Conservation (phyloP, 306 rosid genomes). For the Corylus heterophylla region DNA sequence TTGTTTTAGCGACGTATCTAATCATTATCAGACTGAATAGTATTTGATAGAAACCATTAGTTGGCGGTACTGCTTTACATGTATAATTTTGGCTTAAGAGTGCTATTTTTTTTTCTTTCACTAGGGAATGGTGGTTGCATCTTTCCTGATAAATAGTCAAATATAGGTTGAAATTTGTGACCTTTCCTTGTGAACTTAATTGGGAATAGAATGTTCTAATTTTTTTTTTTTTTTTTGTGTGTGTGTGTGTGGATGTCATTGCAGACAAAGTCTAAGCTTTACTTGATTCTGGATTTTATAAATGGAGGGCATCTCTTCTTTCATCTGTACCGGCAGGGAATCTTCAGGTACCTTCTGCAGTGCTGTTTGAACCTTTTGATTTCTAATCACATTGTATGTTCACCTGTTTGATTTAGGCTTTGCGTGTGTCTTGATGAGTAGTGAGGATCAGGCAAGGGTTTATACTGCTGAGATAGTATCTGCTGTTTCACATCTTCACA, state of each 20-base stretch:
- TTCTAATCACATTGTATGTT: slow-evolving; percentile 7
- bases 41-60: neutral
- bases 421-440: slow-evolving; percentile 58
- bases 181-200: neutral
- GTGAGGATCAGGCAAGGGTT: slow-evolving; percentile 97
- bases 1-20: too few relatives aligned
- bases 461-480: slow-evolving; percentile 94
- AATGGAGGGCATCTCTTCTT: slow-evolving; percentile 97
- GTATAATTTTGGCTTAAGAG: neutral
- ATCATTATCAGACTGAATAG: too few relatives aligned
- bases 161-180: neutral
- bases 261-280: slow-evolving; percentile 83
- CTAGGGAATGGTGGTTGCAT: neutral
- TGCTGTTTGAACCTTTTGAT: neutral
- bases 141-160: neutral
- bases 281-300: slow-evolving; percentile 85
- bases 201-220: slow-evolving; percentile 3
- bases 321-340: slow-evolving; percentile 84
- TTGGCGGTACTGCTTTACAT: neutral
- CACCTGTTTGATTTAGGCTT: slow-evolving; percentile 30
- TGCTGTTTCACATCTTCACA: slow-evolving; percentile 95
- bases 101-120: neutral
- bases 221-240: neutral
- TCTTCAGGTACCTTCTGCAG: slow-evolving; percentile 63
- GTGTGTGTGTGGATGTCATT: slow-evolving; percentile 8